A percentile compares a stretch with the other conserved stretches of the same genome.
phyloP scores from a whole-genome alignment of 2,329 filamentous ascomycete species.

The Colletotrichum eremochloae region DNA sequence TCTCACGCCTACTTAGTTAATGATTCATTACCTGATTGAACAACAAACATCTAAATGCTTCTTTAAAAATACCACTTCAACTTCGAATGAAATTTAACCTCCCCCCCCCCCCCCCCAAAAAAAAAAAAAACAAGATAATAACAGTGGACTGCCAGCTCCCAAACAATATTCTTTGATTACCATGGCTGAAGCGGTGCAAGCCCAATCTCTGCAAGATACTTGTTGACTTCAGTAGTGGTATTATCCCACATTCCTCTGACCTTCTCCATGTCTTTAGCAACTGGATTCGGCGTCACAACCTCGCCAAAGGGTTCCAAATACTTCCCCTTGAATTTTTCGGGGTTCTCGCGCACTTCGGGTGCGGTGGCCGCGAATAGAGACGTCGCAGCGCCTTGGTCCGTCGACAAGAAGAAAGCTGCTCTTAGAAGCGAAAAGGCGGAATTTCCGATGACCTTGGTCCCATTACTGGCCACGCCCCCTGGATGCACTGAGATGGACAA shows the following conservation, averaged over 20 bases:
- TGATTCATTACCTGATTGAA: background rate
- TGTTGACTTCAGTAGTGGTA: constrained; percentile 41
- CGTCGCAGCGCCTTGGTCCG: constrained; percentile 42
- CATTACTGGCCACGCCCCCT: constrained; percentile 40
- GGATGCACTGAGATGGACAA: constrained; percentile 43
- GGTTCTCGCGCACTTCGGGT: constrained; percentile 28
- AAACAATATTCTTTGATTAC: background rate
- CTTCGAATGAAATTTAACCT: background rate
- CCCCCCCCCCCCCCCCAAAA: no score
- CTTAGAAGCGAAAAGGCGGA: constrained; percentile 31
- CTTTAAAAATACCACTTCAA: background rate
- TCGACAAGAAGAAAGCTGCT: constrained; percentile 22
- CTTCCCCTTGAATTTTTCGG: constrained; percentile 40
- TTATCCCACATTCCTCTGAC: constrained; percentile 42
- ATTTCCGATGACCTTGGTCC: constrained; percentile 16
- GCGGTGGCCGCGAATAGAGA: constrained; percentile 45
- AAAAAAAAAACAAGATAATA: no score
- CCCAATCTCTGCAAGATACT: constrained; percentile 21
- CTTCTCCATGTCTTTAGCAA: constrained; percentile 36
- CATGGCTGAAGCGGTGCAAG: constrained; percentile 9
- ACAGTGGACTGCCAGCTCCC: background rate
- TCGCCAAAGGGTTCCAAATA: constrained; percentile 43
- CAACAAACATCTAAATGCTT: background rate
- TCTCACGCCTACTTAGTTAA: background rate
- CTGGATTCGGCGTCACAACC: constrained; percentile 31